A percentile compares a stretch with the other conserved stretches of the same genome.
Conservation (phyloP, 2,329 filamentous ascomycete species). For the Aspergillus versicolor region DNA sequence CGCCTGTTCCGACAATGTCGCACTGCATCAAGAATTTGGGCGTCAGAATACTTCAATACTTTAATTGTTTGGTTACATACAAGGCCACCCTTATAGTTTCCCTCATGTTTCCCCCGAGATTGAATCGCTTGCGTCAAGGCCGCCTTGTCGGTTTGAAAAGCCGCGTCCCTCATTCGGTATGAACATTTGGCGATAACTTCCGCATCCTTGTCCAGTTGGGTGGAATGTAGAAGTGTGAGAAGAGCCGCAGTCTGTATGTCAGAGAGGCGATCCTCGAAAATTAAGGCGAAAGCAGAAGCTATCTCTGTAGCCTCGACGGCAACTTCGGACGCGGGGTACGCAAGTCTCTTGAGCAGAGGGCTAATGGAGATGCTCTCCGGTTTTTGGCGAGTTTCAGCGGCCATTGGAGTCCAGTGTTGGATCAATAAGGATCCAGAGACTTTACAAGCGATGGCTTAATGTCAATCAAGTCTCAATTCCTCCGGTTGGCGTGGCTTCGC, state of each 20-base stretch:
- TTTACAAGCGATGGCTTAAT: background rate
- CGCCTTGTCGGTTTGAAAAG: constrained; percentile 67
- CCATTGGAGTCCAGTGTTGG: constrained; percentile 16
- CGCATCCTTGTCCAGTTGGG: constrained; percentile 75
- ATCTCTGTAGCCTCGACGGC: constrained; percentile 75
- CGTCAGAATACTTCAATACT: background rate
- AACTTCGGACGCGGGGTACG: constrained; percentile 44
- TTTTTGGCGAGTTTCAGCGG: constrained; percentile 25
- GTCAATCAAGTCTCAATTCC: background rate
- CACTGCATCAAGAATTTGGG: constrained; percentile 47
- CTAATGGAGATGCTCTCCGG: constrained; percentile 46
- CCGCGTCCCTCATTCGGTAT: constrained; percentile 76
- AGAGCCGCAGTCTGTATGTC: constrained; percentile 83
- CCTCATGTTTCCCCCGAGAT: constrained; percentile 62
- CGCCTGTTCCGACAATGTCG: constrained; percentile 96
- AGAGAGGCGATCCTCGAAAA: constrained; percentile 88
- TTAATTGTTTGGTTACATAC: constrained; percentile 52
- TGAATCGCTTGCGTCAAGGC: constrained; percentile 63
- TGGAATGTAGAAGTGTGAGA: constrained; percentile 89
- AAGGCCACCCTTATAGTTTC: constrained; percentile 77
- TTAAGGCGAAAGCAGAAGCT: constrained; percentile 82
- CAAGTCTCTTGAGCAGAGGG: constrained; percentile 48
- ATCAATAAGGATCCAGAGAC: background rate
- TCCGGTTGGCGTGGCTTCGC: background rate
- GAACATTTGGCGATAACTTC: constrained; percentile 87